Conservation (phyloP, 129 eudicot species). For the Lactuca sativa region DNA sequence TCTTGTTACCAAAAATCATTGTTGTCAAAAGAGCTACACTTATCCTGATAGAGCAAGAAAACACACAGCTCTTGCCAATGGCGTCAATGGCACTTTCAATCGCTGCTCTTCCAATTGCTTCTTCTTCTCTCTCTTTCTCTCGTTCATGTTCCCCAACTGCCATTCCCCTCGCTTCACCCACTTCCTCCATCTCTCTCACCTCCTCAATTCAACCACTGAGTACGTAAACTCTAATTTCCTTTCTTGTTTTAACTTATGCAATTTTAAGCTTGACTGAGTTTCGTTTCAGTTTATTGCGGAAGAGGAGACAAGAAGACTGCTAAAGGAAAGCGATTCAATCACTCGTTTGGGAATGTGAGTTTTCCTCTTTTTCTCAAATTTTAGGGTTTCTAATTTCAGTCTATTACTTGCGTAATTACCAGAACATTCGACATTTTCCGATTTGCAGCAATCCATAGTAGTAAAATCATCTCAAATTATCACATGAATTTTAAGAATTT, state of each 20-base stretch:
- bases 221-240: slow-evolving; percentile 24
- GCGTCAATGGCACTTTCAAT: slow-evolving; percentile 39
- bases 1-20: not conserved
- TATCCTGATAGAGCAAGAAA: slow-evolving; percentile 16
- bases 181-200: slow-evolving; percentile 18
- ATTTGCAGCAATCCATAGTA: not conserved
- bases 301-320: slow-evolving; percentile 96
- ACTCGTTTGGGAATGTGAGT: slow-evolving; percentile 90
- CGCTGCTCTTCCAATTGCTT: slow-evolving; percentile 24
- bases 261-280: not conserved
- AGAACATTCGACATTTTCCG: not conserved
- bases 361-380: slow-evolving; percentile 1
- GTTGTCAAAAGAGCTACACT: slow-evolving; percentile 2
- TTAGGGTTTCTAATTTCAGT: slow-evolving; percentile 1
- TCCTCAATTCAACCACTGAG: slow-evolving; percentile 34
- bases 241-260: not conserved
- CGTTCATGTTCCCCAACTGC: slow-evolving; percentile 30
- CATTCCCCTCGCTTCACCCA: slow-evolving; percentile 38
- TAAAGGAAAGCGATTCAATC: slow-evolving; percentile 85
- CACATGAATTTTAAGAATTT: too few species aligned
- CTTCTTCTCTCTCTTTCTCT: slow-evolving; percentile 38
- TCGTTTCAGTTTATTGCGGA: slow-evolving; percentile 66
- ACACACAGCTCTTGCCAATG: slow-evolving; percentile 22
- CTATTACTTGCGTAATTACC: not conserved
- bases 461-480: not conserved